Percentiles rank a stretch among this genome's conserved stretches.
Conservation (phyloP, 2,329 filamentous ascomycete species). For the Fusarium solani-melongenae region DNA sequence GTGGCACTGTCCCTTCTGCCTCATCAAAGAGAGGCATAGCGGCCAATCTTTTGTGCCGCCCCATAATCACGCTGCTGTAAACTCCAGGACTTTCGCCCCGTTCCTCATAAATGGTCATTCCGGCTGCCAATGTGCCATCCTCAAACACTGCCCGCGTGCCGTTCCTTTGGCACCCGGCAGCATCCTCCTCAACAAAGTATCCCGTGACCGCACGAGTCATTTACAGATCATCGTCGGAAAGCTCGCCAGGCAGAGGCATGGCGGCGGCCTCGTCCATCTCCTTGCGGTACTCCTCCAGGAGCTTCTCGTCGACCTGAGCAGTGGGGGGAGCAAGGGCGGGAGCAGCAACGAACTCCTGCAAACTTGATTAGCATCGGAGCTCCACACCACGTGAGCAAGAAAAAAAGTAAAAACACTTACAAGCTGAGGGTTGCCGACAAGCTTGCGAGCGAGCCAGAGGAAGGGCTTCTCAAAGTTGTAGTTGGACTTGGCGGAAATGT, state of each 20-base stretch:
- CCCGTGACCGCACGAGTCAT: conserved; percentile 46
- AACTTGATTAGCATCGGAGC: conserved; percentile 41
- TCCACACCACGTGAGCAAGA: not conserved
- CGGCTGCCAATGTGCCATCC: conserved; percentile 47
- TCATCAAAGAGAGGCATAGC: conserved; percentile 44
- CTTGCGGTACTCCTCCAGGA: conserved; percentile 83
- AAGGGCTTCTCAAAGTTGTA: conserved; percentile 99
- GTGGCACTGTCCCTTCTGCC: conserved; percentile 48
- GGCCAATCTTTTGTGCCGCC: conserved; percentile 46
- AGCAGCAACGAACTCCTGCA: conserved; percentile 93
- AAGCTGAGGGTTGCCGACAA: conserved; percentile 84
- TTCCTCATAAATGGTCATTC: conserved; percentile 54
- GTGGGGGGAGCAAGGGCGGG: conserved; percentile 94
- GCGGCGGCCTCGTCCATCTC: conserved; percentile 87
- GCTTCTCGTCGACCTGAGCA: conserved; percentile 85
- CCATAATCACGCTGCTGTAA: conserved; percentile 52
- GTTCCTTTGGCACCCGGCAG: conserved; percentile 35
- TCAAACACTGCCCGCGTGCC: conserved; percentile 42
- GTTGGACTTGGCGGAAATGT: conserved; percentile 99
- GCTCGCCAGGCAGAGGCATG: conserved; percentile 93
- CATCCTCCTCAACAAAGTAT: conserved; percentile 46
- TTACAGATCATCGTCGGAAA: conserved; percentile 79
- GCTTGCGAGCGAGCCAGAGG: conserved; percentile 98
- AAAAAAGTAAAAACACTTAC: conserved; percentile 16
- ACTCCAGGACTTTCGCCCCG: conserved; percentile 46